These are phyloP conservation scores for Neurospora sp. DNA, from an alignment of 495 filamentous ascomycete species.

Conservation along the genomic window DNA sequence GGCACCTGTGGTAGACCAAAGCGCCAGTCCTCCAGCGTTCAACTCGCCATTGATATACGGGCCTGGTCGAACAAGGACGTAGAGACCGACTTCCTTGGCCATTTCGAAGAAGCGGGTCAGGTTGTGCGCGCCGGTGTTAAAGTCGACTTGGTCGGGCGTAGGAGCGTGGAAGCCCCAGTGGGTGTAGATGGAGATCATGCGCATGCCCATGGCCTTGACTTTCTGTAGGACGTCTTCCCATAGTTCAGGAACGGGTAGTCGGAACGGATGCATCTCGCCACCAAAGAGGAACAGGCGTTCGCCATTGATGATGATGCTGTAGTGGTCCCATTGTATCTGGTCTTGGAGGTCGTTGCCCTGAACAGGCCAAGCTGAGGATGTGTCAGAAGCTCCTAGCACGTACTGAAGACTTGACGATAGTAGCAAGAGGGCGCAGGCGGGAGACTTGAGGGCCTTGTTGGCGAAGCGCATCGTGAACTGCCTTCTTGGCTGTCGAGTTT, in stretches of 20 bases:
- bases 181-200: constrained; percentile 43
- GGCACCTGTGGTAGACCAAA: constrained; percentile 53
- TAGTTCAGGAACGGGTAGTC: constrained; percentile 31
- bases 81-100: constrained; percentile 46
- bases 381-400: neutral
- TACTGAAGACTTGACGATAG: neutral
- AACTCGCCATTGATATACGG: constrained; percentile 53
- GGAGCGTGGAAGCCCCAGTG: constrained; percentile 50
- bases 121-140: constrained; percentile 44
- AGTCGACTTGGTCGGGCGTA: constrained; percentile 41
- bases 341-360: constrained; percentile 42
- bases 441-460: neutral
- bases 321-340: constrained; percentile 47
- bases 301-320: constrained; percentile 48
- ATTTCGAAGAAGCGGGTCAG: constrained; percentile 45
- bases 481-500: neutral
- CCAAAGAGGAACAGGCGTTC: constrained; percentile 47
- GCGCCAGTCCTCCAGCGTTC: constrained; percentile 47
- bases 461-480: neutral
- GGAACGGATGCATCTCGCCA: constrained; percentile 33
- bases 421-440: neutral
- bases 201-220: constrained; percentile 45
- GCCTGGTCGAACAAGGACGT: constrained; percentile 49
- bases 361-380: constrained; percentile 29
- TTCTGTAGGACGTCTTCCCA: constrained; percentile 55